Conservation (phyloP, 768 basidiomycete genomes). For the Rhizopogon rudus region DNA sequence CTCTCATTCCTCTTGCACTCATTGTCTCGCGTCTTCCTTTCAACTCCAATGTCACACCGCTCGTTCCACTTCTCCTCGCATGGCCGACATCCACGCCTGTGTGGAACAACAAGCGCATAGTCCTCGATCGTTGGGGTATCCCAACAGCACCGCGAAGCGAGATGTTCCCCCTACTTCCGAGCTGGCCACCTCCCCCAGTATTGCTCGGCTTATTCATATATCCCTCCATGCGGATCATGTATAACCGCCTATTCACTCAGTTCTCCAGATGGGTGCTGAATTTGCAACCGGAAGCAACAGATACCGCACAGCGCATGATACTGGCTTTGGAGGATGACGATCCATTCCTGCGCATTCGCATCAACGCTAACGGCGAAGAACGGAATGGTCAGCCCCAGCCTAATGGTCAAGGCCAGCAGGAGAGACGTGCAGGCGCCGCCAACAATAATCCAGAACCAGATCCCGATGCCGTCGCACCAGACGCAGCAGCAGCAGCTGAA, state of each 20-base stretch:
- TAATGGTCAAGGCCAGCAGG: conserved; percentile 9
- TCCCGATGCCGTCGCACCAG: conserved; percentile 10
- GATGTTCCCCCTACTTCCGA: conserved; percentile 24
- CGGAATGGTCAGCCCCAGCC: conserved; percentile 8
- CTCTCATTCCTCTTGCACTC: conserved; percentile 63
- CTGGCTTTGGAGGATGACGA: conserved; percentile 22
- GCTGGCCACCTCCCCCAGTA: conserved; percentile 61
- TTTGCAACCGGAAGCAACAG: conserved; percentile 15
- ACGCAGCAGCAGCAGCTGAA: conserved; percentile 49
- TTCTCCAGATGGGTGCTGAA: conserved; percentile 43
- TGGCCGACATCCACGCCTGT: conserved; percentile 27
- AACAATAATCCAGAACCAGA: conserved; percentile 6
- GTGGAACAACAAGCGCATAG: conserved; percentile 1
- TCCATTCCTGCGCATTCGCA: conserved; percentile 24
- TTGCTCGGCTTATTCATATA: conserved; percentile 49
- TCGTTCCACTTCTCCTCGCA: conserved; percentile 19
- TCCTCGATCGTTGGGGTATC: conserved; percentile 6
- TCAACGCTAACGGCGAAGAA: conserved; percentile 30
- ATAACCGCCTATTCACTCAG: conserved; percentile 35
- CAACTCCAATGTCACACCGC: conserved; percentile 20
- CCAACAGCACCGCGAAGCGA: conserved; percentile 6
- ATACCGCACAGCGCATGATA: conserved; percentile 14
- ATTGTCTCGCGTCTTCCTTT: conserved; percentile 54
- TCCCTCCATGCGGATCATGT: conserved; percentile 42
- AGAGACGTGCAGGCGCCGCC: conserved; percentile 5